Evolutionary conservation across 305 asterid genomes (phyloP).

Genomic region (Fraxinus greggii): DNA sequence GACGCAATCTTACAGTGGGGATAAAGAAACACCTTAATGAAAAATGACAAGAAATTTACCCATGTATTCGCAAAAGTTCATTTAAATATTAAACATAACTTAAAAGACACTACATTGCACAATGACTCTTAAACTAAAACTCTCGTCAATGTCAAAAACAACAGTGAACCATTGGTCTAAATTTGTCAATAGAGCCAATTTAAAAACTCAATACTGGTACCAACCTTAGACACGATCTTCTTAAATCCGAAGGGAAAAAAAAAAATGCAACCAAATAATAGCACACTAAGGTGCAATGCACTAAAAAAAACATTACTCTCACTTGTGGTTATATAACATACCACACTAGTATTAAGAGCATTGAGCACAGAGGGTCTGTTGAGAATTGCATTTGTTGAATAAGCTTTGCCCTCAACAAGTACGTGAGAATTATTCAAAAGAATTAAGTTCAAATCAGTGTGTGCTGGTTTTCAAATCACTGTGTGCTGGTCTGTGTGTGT

Average conservation of each 20-base stretch:
- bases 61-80: neutral
- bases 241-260: neutral
- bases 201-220: neutral
- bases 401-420: constrained; percentile 63
- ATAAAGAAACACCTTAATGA: neutral
- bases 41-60: neutral
- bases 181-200: neutral
- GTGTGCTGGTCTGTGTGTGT: neutral
- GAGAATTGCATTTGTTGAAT: constrained; percentile 77
- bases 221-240: neutral
- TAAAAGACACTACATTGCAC: neutral
- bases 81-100: constrained; percentile 6
- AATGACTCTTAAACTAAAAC: neutral
- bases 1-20: neutral
- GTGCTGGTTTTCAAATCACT: neutral
- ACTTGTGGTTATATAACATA: constrained; percentile 25
- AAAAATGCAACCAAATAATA: neutral
- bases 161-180: neutral
- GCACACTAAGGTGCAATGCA: neutral
- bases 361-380: constrained; percentile 69
- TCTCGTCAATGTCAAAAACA: neutral
- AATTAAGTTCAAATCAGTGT: neutral
- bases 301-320: neutral
- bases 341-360: constrained; percentile 66
- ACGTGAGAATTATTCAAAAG: constrained; percentile 44